These are phyloP conservation scores for Hymenoscyphus linearis DNA, from an alignment of 2,329 filamentous ascomycete genomes.

Conservation along the genomic window DNA sequence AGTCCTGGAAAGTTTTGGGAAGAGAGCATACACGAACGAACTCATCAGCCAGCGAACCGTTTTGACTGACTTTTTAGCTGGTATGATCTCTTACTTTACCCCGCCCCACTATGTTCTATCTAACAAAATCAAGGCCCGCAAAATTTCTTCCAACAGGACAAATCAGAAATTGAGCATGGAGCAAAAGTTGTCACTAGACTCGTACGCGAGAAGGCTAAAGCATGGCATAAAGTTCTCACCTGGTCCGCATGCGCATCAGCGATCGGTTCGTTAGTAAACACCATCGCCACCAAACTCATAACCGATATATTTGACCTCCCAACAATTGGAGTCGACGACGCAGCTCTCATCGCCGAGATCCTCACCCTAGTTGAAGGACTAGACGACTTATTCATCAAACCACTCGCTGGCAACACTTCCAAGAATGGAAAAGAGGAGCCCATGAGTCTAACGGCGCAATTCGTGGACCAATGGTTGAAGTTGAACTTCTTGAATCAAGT, in stretches of 20 bases:
- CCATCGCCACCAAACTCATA: constrained; percentile 56
- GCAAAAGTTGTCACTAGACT: constrained; percentile 49
- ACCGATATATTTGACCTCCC: constrained; percentile 56
- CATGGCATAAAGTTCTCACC: constrained; percentile 54
- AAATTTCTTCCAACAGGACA: constrained; percentile 51
- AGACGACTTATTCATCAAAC: constrained; percentile 53
- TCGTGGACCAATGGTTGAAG: constrained; percentile 56
- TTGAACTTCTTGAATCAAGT: constrained; percentile 61
- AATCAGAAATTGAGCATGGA: constrained; percentile 43
- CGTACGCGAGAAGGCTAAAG: constrained; percentile 47
- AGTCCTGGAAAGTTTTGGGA: constrained; percentile 54
- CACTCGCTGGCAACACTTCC: constrained; percentile 7
- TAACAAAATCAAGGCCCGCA: constrained; percentile 40
- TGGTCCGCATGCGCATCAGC: constrained; percentile 60
- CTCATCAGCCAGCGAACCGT: constrained; percentile 56
- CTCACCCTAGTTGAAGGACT: constrained; percentile 53
- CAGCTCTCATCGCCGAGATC: constrained; percentile 54
- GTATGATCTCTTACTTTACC: constrained; percentile 25
- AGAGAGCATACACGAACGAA: constrained; percentile 56
- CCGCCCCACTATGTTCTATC: background rate
- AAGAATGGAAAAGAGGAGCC: background rate
- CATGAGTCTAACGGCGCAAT: constrained; percentile 51
- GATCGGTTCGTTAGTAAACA: constrained; percentile 54
- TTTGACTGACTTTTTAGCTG: constrained; percentile 56
- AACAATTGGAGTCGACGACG: constrained; percentile 58